Evolutionary conservation across 2,329 filamentous ascomycete genomes (phyloP), one percentile per base, ranked within the genome.

Genomic region (Sporothrix curviconia): DNA sequence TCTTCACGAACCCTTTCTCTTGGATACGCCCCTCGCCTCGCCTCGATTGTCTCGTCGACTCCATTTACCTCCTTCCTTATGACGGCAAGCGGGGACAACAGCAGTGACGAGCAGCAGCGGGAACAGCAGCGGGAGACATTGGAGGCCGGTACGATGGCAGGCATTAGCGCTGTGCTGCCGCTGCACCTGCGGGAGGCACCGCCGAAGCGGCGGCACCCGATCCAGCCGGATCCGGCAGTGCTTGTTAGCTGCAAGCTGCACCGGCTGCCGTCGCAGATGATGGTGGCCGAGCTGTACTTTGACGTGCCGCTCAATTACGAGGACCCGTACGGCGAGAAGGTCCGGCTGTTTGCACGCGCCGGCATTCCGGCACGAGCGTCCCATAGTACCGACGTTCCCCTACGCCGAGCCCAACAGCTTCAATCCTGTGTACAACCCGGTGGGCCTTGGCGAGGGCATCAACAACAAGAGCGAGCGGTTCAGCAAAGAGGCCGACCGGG

Each of bases 251-350:
- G 49, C 40, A 30, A 11, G 3, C n/a, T 56, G 14, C 60, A 63
- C 42, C 40, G 32, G 3, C 32, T 63, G 17, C 62, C 62, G 17
- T 15, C 46, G 90, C 90, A 85, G 67, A 77, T 95, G 46, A 78
- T 81, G 60, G 81, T 95, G 60, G 87, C 87, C 2, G 91, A 96
- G 69, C 80, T 92, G 66, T 87, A 90, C 76, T 96, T 96, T 71
- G 81, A 90, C 63, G 91, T 96, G 11, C 91, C 92, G 3, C 79
- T 89, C 60, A 88, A 95, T 74, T 88, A 95, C 71, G 72, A 74
- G 61, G 80, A 84, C 56, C 83, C 84, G 1, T 68, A 75, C 3
- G 74, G 77, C 30, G 81, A 80, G 49, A 83, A 76, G 5, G 78
- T 96, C 61, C 83, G 81, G 56, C 76, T 96, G 36, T 96, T 96